Conservation (phyloP, 371 early-diverging fungal genomes). For the Mortierella sp. region DNA sequence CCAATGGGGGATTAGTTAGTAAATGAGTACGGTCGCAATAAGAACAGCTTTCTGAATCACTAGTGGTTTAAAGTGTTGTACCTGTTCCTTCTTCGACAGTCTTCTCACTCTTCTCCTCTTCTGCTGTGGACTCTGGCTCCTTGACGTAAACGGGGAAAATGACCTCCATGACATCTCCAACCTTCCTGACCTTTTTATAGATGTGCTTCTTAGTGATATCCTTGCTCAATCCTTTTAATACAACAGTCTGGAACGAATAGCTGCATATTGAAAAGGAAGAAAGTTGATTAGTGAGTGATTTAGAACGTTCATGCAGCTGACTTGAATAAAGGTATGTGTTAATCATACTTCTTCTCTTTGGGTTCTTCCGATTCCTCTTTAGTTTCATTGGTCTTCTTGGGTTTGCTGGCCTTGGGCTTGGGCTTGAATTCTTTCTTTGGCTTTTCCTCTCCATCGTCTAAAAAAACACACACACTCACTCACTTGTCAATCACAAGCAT, state of each 20-base stretch:
- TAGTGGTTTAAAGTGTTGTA: constrained; percentile 5
- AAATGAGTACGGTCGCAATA: no score
- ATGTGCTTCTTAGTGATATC: constrained; percentile 75
- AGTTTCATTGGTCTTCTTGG: constrained; percentile 28
- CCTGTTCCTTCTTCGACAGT: constrained; percentile 61
- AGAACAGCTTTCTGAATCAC: background rate
- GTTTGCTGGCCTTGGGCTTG: constrained; percentile 27
- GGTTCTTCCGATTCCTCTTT: constrained; percentile 33
- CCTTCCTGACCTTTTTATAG: constrained; percentile 77
- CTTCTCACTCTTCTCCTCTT: constrained; percentile 34
- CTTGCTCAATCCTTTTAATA: constrained; percentile 50
- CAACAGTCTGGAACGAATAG: constrained; percentile 49
- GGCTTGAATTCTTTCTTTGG: constrained; percentile 40
- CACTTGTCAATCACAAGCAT: background rate
- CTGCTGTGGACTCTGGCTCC: constrained; percentile 23
- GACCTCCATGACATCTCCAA: constrained; percentile 72
- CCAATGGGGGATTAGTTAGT: constrained; percentile 1
- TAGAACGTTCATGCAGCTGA: background rate
- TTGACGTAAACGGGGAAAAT: constrained; percentile 63
- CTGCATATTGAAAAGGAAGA: constrained; percentile 2
- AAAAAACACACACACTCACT: no score
- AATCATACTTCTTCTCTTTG: constrained; percentile 52
- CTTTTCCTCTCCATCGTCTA: constrained; percentile 38
- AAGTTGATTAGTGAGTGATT: background rate
- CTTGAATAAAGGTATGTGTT: background rate